Conservation (phyloP, 768 basidiomycete genomes). For the Naganishia randhawae region DNA sequence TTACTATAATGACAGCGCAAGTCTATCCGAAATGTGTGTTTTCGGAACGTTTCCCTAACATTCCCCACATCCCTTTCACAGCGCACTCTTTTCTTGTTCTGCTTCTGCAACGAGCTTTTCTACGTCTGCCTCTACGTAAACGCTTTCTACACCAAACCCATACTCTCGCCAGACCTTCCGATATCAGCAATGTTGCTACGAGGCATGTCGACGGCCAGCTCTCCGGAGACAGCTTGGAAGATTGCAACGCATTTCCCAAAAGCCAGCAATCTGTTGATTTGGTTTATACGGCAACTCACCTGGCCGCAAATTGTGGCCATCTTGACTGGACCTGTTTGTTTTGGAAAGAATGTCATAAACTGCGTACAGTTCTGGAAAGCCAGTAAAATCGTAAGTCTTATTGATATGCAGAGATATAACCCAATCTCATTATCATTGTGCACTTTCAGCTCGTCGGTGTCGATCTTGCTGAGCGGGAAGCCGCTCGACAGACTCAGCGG, state of each 20-base stretch:
- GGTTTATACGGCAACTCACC: conserved; percentile 54
- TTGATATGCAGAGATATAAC: neutral
- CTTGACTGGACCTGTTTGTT: conserved; percentile 64
- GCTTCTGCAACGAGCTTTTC: conserved; percentile 92
- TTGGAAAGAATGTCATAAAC: conserved; percentile 86
- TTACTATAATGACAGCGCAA: conserved; percentile 89
- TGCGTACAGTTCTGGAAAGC: conserved; percentile 98
- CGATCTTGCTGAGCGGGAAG: conserved; percentile 72
- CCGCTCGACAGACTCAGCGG: conserved; percentile 36
- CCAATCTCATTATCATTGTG: neutral
- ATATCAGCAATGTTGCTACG: conserved; percentile 37
- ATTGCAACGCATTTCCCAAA: conserved; percentile 35
- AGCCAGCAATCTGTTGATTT: conserved; percentile 32
- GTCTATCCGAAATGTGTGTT: conserved; percentile 40
- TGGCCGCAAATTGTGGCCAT: conserved; percentile 72
- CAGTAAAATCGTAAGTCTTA: conserved; percentile 54
- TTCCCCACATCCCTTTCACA: conserved; percentile 44
- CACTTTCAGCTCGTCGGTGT: conserved; percentile 68
- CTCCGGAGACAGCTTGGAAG: conserved; percentile 40
- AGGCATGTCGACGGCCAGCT: conserved; percentile 16
- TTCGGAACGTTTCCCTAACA: neutral
- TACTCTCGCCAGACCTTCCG: conserved; percentile 56
- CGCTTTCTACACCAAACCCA: conserved; percentile 71
- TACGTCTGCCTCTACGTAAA: conserved; percentile 92
- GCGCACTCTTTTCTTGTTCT: conserved; percentile 84